These are phyloP conservation scores for Tylopilus sp. DNA, from an alignment of 768 basidiomycete species.

Conservation along the genomic window DNA sequence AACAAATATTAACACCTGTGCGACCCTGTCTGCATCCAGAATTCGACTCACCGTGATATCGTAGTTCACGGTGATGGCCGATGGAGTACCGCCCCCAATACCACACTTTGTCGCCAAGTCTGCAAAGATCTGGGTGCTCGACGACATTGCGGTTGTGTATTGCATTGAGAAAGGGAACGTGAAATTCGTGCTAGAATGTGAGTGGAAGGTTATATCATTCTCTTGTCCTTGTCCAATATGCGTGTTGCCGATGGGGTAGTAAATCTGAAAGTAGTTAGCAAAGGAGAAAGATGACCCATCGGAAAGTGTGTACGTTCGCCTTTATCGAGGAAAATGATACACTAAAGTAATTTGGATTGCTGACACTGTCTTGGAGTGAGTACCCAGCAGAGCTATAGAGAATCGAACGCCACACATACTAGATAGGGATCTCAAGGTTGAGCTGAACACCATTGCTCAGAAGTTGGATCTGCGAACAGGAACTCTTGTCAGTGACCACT, in stretches of 20 bases:
- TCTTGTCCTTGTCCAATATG: slow-evolving; percentile 61
- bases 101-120: slow-evolving; percentile 68
- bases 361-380: slow-evolving; percentile 47
- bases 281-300: not conserved
- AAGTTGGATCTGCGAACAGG: slow-evolving; percentile 34
- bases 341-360: slow-evolving; percentile 79
- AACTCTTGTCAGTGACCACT: slow-evolving; percentile 17
- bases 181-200: slow-evolving; percentile 59
- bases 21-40: not conserved
- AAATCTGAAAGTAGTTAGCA: slow-evolving; percentile 42
- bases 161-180: slow-evolving; percentile 71
- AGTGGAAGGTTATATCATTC: slow-evolving; percentile 43
- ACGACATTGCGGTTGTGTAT: slow-evolving; percentile 55
- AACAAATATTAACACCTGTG: slow-evolving; percentile 7
- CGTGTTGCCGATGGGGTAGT: slow-evolving; percentile 73
- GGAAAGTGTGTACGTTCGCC: slow-evolving; percentile 44
- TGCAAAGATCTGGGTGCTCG: slow-evolving; percentile 48
- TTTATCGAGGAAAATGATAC: slow-evolving; percentile 63
- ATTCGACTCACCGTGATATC: slow-evolving; percentile 51
- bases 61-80: slow-evolving; percentile 58
- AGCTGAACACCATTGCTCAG: slow-evolving; percentile 46
- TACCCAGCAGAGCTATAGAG: not conserved
- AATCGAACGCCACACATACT: slow-evolving; percentile 39
- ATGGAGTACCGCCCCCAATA: slow-evolving; percentile 39
- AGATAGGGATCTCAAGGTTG: slow-evolving; percentile 63